Evolutionary conservation across 2,329 filamentous ascomycete species (phyloP).

Genomic region (Fusarium coicis): DNA sequence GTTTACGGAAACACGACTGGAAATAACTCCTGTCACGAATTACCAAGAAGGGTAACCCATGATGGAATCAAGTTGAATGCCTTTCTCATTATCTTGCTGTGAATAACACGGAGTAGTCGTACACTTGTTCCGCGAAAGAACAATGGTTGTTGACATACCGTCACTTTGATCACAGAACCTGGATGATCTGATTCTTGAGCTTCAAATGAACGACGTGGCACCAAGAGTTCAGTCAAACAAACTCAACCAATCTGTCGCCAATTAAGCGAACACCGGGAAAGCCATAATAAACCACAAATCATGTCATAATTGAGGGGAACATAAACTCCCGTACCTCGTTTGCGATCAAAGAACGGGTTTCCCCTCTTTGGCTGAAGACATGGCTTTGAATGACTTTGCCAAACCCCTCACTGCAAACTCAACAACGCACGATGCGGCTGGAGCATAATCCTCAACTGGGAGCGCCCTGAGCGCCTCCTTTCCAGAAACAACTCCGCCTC

Average conservation of each 20-base stretch:
- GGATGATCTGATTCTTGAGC: slow-evolving; percentile 24
- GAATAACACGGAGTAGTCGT: neutral
- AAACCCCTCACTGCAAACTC: neutral
- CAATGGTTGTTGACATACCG: neutral
- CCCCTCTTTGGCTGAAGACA: neutral
- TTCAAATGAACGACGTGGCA: slow-evolving; percentile 4
- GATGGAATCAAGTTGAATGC: neutral
- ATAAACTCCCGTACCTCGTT: neutral
- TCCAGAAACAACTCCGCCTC: neutral
- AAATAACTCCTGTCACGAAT: slow-evolving; percentile 14
- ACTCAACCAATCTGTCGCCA: neutral
- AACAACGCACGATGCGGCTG: neutral
- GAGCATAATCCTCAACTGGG: neutral
- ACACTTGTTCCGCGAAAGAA: neutral
- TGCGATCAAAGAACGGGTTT: neutral
- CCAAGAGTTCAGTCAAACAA: slow-evolving; percentile 1
- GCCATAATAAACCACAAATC: neutral
- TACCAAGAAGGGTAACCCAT: neutral
- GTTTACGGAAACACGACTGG: slow-evolving; percentile 16
- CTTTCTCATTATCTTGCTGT: neutral
- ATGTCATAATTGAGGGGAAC: neutral
- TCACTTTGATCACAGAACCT: slow-evolving; percentile 13
- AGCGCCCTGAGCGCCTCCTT: neutral
- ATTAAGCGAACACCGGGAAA: slow-evolving; percentile 2
- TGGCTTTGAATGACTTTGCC: neutral